Evolutionary conservation across 2,329 filamentous ascomycete genomes (phyloP).

Genomic region (Pseudogymnoascus sp.): DNA sequence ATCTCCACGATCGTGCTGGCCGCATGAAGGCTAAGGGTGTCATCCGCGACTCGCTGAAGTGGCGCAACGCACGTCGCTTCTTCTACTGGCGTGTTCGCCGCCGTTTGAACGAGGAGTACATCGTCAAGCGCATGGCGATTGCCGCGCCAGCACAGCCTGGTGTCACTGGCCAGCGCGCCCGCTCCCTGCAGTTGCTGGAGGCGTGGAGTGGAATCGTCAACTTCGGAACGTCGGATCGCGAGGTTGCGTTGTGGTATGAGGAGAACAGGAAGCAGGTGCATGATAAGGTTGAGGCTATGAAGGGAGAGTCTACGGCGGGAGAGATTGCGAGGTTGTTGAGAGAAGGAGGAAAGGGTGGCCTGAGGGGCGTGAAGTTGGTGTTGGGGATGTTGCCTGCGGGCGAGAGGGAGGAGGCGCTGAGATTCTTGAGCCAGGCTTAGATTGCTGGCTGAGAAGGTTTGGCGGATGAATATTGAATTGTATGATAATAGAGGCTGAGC

Average conservation of each 20-base stretch:
- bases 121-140: constrained; percentile 76
- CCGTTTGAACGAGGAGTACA: constrained; percentile 93
- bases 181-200: constrained; percentile 66
- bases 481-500: constrained; percentile 3
- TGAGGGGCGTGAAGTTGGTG: constrained; percentile 81
- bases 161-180: constrained; percentile 47
- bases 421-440: constrained; percentile 22
- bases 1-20: constrained; percentile 91
- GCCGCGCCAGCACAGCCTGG: constrained; percentile 36
- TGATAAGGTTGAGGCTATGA: constrained; percentile 76
- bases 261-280: constrained; percentile 78
- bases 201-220: constrained; percentile 74
- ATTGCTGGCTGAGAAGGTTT: neutral
- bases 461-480: neutral
- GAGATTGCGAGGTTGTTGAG: constrained; percentile 63
- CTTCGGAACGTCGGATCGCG: constrained; percentile 71
- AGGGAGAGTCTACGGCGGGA: constrained; percentile 62
- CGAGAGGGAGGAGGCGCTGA: constrained; percentile 60
- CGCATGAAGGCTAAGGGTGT: constrained; percentile 98
- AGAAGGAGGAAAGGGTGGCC: constrained; percentile 57
- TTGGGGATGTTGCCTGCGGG: constrained; percentile 78
- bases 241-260: constrained; percentile 92
- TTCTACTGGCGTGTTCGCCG: constrained; percentile 99
- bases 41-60: constrained; percentile 75
- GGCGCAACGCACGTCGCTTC: constrained; percentile 87